Base-by-base conservation (phyloP, 768 basidiomycete genomes). In the Rhizopogon vesiculosus region DNA sequence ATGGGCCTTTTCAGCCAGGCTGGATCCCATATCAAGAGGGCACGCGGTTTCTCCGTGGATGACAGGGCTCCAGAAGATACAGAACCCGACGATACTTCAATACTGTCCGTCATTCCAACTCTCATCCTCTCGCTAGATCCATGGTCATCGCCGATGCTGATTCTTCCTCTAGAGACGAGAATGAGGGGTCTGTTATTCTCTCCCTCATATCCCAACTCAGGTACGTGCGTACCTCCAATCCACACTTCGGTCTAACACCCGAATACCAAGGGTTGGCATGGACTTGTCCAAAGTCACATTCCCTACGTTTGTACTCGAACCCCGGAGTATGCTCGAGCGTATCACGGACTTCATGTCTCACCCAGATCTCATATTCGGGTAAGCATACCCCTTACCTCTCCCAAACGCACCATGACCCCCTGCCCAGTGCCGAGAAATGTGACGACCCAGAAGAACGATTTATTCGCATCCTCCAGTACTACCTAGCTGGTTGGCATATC, bases 301-400 rank as follows among this genome's bases (percentile, higher is more conserved):
- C 70, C 93, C 92, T 40, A 89, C 87, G 0, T 99, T 98, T 65
- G 96, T 99, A 0, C 84, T 99, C 56, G 96, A 99, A 74, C 97
- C 97, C 5, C 78, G 97, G 66, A 93, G 91, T 64, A 93, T 98
- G 89, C 83, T 98, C 46, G 97, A 99, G 76, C 86, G 97, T 61
- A 96, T 99, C 64, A 98, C 97, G 35, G 96, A 99, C 76, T 99
- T 99, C 74, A 95, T 98, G 88, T 89, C 93, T 55, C 97, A 98
- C 73, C 94, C 97, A 31, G 95, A 99, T 75, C 86, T 98, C 67
- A 83, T 98, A 64, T 96, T 96, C 74, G 91, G 92, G 93, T 85
- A 72, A 72, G 89, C 77, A 39, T 44, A 39, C 41, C 8, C 19
- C n/a, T 42, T 40, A 12, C 42, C 44, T 28, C 38, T 13, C 49